phyloP scores from a whole-genome alignment of 2,329 filamentous ascomycete genomes.

The Curvularia sp. region DNA sequence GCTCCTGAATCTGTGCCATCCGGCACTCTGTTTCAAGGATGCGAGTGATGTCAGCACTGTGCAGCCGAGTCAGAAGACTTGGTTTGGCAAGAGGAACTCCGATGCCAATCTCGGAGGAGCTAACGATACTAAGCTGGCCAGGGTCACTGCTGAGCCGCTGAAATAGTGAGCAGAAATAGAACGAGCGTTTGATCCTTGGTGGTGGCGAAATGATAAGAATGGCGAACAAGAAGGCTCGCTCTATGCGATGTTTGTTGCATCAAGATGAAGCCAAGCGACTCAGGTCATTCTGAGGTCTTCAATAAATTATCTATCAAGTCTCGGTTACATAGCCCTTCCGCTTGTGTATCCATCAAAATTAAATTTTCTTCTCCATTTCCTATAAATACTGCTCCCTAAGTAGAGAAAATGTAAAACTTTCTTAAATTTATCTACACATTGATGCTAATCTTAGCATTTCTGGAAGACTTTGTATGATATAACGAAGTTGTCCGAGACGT shows the following conservation, averaged over 20 bases:
- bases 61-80: conserved; percentile 13
- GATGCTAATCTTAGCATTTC: not conserved
- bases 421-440: not conserved
- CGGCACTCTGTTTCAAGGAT: conserved; percentile 48
- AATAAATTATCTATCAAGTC: not conserved
- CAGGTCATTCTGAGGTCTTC: not conserved
- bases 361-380: not conserved
- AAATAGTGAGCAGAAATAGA: not conserved
- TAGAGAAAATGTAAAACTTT: not conserved
- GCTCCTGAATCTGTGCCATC: conserved; percentile 48
- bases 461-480: not conserved
- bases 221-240: too few relatives aligned
- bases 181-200: not conserved
- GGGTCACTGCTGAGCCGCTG: not conserved
- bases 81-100: not conserved
- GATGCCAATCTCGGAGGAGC: not conserved
- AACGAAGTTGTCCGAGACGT: not conserved
- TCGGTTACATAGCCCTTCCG: not conserved
- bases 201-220: too few relatives aligned
- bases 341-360: not conserved
- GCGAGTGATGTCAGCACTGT: conserved; percentile 27
- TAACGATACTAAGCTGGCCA: conserved; percentile 19
- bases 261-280: not conserved
- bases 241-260: not conserved
- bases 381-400: not conserved